Evolutionary conservation across 2,329 filamentous ascomycete species (phyloP), one percentile per base, ranked within the genome.

Genomic region (Fusarium robinianum): DNA sequence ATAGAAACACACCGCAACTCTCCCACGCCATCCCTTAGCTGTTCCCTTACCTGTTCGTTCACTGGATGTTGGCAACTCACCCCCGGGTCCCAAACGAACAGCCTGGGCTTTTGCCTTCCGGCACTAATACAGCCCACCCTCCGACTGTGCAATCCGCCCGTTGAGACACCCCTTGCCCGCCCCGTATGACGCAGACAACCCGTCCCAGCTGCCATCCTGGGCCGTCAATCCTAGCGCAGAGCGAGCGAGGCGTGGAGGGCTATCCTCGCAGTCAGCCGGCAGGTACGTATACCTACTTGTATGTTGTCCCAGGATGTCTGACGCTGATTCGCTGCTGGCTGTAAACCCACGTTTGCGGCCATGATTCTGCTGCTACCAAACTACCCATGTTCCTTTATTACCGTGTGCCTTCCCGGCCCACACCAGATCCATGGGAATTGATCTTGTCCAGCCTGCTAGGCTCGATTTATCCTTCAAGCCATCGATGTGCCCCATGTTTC

Each of bases 381-480:
- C 49, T 38, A 48, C 46, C 62, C 55, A 59, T 52, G 57, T 37
- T 44, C 57, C 52, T 55, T 59, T 50, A 57, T 57, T 57, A 50
- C 57, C 46, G 55, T 62, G 54, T 58, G 53, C 59, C 51, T 57
- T 53, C 53, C 53, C 46, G 67, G 55, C 59, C 68, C 68, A 69
- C 68, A 58, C 56, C 36, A 67, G 63, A 66, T 68, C 67, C 65
- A 60, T 67, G 64, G 61, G 47, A 54, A 60, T 62, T 64, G 65
- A 63, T 66, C 64, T 66, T 60, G 63, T 57, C 58, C 56, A 56
- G 51, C 51, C 57, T 59, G 47, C 60, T 62, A 63, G 58, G 56
- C 63, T 65, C 62, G 63, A 65, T 67, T 68, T 65, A 63, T 65
- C 62, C 64, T 66, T 63, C 55, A 60, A 61, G 54, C 65, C 63